These are phyloP conservation scores for Ampelocalamus luodianensis DNA, from an alignment of 176 grass and related monocot genomes.

Conservation along the genomic window DNA sequence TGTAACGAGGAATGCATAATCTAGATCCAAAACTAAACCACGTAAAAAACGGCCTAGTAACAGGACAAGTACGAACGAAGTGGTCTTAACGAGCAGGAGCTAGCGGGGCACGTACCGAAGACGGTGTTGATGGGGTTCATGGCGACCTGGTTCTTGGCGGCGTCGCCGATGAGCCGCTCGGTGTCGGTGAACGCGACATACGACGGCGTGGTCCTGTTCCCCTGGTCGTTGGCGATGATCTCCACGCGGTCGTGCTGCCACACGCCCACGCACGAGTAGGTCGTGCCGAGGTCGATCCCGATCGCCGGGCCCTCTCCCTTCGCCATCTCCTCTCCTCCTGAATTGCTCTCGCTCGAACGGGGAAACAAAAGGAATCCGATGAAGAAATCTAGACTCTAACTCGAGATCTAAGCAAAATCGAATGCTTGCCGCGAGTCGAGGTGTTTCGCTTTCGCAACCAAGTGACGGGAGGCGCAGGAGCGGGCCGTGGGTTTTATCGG, in stretches of 20 bases:
- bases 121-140: slow-evolving; percentile 91
- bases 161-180: slow-evolving; percentile 81
- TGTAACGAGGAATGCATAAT: not conserved
- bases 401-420: slow-evolving; percentile 1
- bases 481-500: slow-evolving; percentile 39
- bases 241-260: slow-evolving; percentile 97
- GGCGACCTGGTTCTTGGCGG: slow-evolving; percentile 96
- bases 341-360: not conserved
- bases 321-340: slow-evolving; percentile 48
- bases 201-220: slow-evolving; percentile 80
- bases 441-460: not conserved
- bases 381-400: not conserved
- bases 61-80: not conserved
- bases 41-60: not conserved
- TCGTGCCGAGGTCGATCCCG: slow-evolving; percentile 94
- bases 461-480: not conserved
- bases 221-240: slow-evolving; percentile 94
- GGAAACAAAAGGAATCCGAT: not conserved
- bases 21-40: not conserved
- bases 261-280: slow-evolving; percentile 94
- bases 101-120: slow-evolving; percentile 39
- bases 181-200: slow-evolving; percentile 85
- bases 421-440: not conserved
- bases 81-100: too few species aligned
- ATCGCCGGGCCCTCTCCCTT: slow-evolving; percentile 10